Base-by-base conservation (phyloP, 2,329 filamentous ascomycete genomes). In the Colletotrichum theobromicola region DNA sequence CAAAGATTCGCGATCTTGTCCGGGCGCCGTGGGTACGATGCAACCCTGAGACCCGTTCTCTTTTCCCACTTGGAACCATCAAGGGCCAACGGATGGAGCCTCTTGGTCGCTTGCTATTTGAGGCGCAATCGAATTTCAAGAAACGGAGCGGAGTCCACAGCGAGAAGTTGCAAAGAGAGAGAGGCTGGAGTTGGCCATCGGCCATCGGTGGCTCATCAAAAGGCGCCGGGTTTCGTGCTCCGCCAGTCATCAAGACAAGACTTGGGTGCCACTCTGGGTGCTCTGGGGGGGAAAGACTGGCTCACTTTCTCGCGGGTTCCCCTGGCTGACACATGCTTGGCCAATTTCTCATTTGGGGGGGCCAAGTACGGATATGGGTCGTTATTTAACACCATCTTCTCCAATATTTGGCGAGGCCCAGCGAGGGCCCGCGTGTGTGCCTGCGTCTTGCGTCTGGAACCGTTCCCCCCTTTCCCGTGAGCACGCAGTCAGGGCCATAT, bases 1-100 rank as follows among this genome's bases (percentile, higher is more conserved):
- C 57, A 72, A 75, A 75, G 72, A 75, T 75, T 72, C 72, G 68
- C 72, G 72, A 75, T 75, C 68, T 46, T 58, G 68, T 72, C 72
- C 68, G 72, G 62, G 68, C 72, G 62, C 62, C 46, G 42, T 75
- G 68, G 63, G 68, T 72, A 67, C 62, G 57, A 75, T 75, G 72
- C 63, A 72, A 75, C 72, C 72, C 68, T 72, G 69, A 62, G 72
- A 58, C 67, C 69, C 57, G 62, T 50, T 67, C 21, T 55, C 24
- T n/a, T 46, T 55, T 58, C 62, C 34, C 55, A 74, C 32, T 58
- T 53, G 61, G 64, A 67, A 30, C 35, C 57, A 21, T 63, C 26
- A 21, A 60, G 69, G 72, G 55, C 37, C 68, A 30, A 58, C 26
- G 34, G 21, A 63, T 72, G 67, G 68, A 75, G 53, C 57, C 18